These are phyloP conservation scores for Prunus yedoensis DNA, from an alignment of 331 rosid species.

Conservation along the genomic window DNA sequence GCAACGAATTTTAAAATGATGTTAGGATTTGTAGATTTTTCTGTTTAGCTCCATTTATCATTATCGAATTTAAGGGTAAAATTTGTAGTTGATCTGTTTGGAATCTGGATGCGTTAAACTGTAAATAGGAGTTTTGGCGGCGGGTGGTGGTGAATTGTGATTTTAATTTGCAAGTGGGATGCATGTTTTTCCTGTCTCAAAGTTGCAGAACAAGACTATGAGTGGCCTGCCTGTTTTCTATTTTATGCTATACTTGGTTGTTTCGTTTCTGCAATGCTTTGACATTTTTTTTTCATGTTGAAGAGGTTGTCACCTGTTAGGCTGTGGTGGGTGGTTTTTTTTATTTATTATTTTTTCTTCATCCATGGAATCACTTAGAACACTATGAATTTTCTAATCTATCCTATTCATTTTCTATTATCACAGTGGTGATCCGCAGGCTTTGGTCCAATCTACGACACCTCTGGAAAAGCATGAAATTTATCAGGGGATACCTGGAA, in stretches of 20 bases:
- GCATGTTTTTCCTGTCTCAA: not conserved
- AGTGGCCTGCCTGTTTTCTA: slow-evolving; percentile 1
- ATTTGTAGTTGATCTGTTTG: not conserved
- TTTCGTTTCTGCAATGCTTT: not conserved
- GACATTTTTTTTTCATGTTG: slow-evolving; percentile 1
- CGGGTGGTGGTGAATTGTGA: not conserved
- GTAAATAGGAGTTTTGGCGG: not conserved
- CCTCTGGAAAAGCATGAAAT: slow-evolving; percentile 43
- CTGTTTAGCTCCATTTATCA: not conserved
- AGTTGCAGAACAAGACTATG: not conserved
- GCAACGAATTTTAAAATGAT: not conserved
- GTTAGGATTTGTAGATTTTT: not conserved
- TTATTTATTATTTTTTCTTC: not conserved
- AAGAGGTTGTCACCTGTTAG: slow-evolving; percentile 5
- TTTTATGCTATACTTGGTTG: not conserved
- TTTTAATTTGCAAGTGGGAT: not conserved
- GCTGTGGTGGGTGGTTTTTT: not conserved
- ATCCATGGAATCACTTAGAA: slow-evolving; percentile 14
- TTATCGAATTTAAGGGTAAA: not conserved
- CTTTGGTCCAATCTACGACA: slow-evolving; percentile 28
- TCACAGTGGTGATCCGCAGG: slow-evolving; percentile 45
- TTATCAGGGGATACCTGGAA: slow-evolving; percentile 45
- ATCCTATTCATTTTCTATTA: slow-evolving; percentile 4
- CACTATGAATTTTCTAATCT: slow-evolving; percentile 15
- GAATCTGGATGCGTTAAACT: slow-evolving; percentile 1